These are phyloP conservation scores for Cryptosporidium meleagridis DNA, from an alignment of 169 alveolate genomes.

Conservation along the genomic window DNA sequence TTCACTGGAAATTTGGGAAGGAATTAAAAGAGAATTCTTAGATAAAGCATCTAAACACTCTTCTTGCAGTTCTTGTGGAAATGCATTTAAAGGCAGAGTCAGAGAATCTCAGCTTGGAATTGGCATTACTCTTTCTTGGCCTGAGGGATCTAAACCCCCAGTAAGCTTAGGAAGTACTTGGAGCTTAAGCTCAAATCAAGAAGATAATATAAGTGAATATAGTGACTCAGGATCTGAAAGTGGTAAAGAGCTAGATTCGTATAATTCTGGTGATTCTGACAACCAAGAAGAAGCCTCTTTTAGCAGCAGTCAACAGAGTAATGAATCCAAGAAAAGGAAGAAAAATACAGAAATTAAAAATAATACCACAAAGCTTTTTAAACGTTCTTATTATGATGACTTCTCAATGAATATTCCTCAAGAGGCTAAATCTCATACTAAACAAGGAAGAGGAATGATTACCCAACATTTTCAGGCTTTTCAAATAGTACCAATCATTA, in stretches of 20 bases:
- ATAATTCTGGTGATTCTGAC: not conserved
- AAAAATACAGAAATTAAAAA: not conserved
- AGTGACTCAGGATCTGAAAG: slow-evolving; percentile 7
- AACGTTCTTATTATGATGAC: slow-evolving; percentile 54
- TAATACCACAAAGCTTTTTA: slow-evolving; percentile 15
- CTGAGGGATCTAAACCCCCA: slow-evolving; percentile 57
- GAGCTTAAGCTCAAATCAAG: slow-evolving; percentile 4
- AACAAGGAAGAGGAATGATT: slow-evolving; percentile 81
- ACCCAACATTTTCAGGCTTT: slow-evolving; percentile 84
- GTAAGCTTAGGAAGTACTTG: slow-evolving; percentile 74
- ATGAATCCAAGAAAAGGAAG: slow-evolving; percentile 28
- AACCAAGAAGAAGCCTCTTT: not conserved
- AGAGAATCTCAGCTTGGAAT: slow-evolving; percentile 67
- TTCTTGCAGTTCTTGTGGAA: slow-evolving; percentile 72
- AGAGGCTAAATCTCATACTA: slow-evolving; percentile 77
- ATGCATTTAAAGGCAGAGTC: slow-evolving; percentile 46
- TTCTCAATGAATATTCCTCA: slow-evolving; percentile 60
- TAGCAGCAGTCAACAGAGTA: slow-evolving; percentile 1
- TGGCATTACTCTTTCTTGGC: slow-evolving; percentile 74
- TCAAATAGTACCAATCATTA: slow-evolving; percentile 83
- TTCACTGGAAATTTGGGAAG: slow-evolving; percentile 61
- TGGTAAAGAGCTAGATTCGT: not conserved
- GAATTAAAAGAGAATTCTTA: slow-evolving; percentile 60
- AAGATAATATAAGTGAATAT: not conserved
- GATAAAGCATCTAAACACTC: slow-evolving; percentile 39